Evolutionary conservation across 208 protist species (phyloP).

Genomic region (Endotrypanum monterogeii): DNA sequence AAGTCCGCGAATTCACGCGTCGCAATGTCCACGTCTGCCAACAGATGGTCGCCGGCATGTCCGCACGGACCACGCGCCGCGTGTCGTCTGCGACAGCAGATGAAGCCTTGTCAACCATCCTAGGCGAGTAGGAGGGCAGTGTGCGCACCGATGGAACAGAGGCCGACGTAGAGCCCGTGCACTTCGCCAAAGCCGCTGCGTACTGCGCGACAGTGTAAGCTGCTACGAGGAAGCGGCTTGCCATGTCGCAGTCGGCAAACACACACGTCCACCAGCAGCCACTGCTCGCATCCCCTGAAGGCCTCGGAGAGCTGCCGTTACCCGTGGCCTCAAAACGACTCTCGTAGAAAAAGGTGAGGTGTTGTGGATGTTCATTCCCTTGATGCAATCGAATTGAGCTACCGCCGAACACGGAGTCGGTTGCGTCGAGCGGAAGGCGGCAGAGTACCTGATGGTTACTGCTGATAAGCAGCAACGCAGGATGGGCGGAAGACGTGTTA

Average conservation of each 20-base stretch:
- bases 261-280: slow-evolving; percentile 35
- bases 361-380: slow-evolving; percentile 17
- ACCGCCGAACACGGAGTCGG: slow-evolving; percentile 9
- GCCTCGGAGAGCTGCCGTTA: background rate
- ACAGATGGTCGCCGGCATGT: slow-evolving; percentile 5
- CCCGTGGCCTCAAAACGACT: background rate
- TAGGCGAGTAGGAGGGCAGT: background rate
- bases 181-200: slow-evolving; percentile 12
- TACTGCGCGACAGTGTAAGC: slow-evolving; percentile 44
- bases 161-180: slow-evolving; percentile 1
- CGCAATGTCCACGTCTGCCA: slow-evolving; percentile 46
- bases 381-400: slow-evolving; percentile 19
- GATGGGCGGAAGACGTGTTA: background rate
- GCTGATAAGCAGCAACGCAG: slow-evolving; percentile 22
- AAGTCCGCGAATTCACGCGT: slow-evolving; percentile 28
- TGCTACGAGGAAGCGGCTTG: slow-evolving; percentile 45
- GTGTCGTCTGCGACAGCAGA: background rate
- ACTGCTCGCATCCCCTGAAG: background rate
- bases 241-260: slow-evolving; percentile 32
- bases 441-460: slow-evolving; percentile 28
- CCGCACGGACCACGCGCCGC: background rate
- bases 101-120: background rate
- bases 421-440: slow-evolving; percentile 13
- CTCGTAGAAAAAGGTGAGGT: slow-evolving; percentile 18
- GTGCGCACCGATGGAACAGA: slow-evolving; percentile 22